These are phyloP conservation scores for Pseudocohnilembus persalinus DNA, from an alignment of 169 alveolate species.

Conservation along the genomic window DNA sequence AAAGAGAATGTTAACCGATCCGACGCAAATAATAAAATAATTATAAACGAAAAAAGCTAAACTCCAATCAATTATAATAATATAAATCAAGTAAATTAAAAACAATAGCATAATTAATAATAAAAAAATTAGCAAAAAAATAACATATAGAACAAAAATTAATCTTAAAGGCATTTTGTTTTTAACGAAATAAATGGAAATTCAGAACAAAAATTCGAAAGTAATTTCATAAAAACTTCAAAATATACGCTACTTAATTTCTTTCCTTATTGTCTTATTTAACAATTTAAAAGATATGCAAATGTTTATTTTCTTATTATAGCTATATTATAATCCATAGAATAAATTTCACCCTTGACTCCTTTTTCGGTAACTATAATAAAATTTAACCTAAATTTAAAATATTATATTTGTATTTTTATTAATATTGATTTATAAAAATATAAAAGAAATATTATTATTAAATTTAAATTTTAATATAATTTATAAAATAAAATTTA, in stretches of 20 bases:
- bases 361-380: constrained; percentile 48
- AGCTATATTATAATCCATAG: constrained; percentile 73
- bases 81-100: background rate
- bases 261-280: constrained; percentile 61
- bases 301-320: constrained; percentile 71
- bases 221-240: constrained; percentile 73
- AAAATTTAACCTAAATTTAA: too few species aligned
- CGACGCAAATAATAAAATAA: background rate
- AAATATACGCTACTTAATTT: constrained; percentile 71
- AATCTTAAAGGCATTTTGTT: background rate
- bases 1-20: background rate
- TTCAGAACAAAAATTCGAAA: background rate
- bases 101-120: background rate
- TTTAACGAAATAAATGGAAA: background rate
- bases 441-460: too few species aligned
- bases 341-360: constrained; percentile 67
- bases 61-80: background rate
- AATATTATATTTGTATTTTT: too few species aligned
- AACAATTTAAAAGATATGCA: constrained; percentile 67
- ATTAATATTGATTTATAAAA: too few species aligned
- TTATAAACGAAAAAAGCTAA: too few species aligned
- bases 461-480: too few species aligned
- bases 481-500: too few species aligned
- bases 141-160: background rate
- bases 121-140: too few species aligned